phyloP scores from a whole-genome alignment of 2,329 filamentous ascomycete species.

The Acephala macrosclerotiorum region DNA sequence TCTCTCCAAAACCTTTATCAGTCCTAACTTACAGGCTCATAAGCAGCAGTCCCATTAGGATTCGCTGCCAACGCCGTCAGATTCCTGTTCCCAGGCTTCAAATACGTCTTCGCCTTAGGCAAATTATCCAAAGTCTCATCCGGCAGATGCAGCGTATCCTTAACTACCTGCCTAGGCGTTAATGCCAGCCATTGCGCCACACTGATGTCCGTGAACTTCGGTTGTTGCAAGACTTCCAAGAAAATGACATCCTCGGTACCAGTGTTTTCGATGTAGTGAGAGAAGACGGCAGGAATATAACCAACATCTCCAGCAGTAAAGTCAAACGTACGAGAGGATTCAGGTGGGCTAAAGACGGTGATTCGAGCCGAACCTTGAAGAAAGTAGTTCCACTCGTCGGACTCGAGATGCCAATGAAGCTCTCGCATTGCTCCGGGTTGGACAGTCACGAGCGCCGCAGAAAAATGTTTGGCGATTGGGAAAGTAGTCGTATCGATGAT shows the following conservation, averaged over 20 bases:
- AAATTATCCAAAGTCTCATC: conserved; percentile 47
- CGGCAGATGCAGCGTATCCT: conserved; percentile 44
- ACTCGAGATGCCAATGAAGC: conserved; percentile 68
- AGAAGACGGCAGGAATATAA: conserved; percentile 60
- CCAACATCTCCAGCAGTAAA: conserved; percentile 59
- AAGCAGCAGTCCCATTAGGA: conserved; percentile 33
- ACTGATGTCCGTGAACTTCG: conserved; percentile 53
- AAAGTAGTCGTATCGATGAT: conserved; percentile 65
- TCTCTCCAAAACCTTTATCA: not conserved
- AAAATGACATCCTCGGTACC: conserved; percentile 64
- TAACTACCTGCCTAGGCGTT: conserved; percentile 34
- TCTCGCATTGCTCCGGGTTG: conserved; percentile 70
- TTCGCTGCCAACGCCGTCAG: conserved; percentile 34
- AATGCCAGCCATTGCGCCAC: conserved; percentile 65
- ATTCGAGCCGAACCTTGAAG: conserved; percentile 61
- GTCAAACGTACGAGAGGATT: conserved; percentile 47
- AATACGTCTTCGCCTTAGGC: conserved; percentile 51
- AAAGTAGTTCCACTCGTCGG: conserved; percentile 69
- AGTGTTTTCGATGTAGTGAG: conserved; percentile 69
- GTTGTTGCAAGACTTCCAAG: conserved; percentile 64
- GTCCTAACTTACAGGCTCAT: conserved; percentile 13
- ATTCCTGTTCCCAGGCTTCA: conserved; percentile 50
- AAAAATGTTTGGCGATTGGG: conserved; percentile 61
- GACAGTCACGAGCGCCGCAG: conserved; percentile 62
- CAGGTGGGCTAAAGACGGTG: conserved; percentile 61